Percentiles rank a stretch among this genome's conserved stretches.
These are phyloP conservation scores for Aspergillus sp. DNA, from an alignment of 2,329 filamentous ascomycete genomes.

Conservation along the genomic window DNA sequence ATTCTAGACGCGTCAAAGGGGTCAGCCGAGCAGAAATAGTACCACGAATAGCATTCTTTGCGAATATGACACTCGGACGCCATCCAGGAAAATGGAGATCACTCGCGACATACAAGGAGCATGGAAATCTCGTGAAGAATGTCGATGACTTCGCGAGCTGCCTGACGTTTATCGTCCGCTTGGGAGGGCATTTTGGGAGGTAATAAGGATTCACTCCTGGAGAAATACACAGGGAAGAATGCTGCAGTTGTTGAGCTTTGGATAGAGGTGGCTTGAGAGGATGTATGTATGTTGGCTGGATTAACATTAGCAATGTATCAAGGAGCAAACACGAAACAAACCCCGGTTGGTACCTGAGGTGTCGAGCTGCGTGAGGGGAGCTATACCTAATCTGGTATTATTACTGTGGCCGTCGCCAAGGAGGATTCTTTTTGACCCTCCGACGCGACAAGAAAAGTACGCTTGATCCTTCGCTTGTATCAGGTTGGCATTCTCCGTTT, in stretches of 20 bases:
- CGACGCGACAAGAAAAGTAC: too few relatives aligned
- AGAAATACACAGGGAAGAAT: too few relatives aligned
- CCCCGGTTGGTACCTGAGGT: too few relatives aligned
- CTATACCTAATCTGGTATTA: too few relatives aligned
- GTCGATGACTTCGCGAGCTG: slow-evolving; percentile 50
- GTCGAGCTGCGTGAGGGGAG: too few relatives aligned
- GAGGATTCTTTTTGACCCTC: too few relatives aligned
- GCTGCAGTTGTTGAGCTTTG: background rate
- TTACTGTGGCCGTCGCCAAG: too few relatives aligned
- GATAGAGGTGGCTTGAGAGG: background rate
- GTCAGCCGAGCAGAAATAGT: background rate
- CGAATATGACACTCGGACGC: background rate
- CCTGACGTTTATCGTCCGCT: slow-evolving; percentile 47
- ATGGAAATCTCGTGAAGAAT: slow-evolving; percentile 51
- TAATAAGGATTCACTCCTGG: background rate
- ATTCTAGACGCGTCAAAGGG: slow-evolving; percentile 59
- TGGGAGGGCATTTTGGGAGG: slow-evolving; percentile 36
- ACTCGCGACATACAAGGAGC: slow-evolving; percentile 37
- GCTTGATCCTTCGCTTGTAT: too few relatives aligned
- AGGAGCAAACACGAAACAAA: too few relatives aligned
- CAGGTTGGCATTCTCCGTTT: too few relatives aligned
- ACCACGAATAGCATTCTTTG: background rate
- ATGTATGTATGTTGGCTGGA: too few relatives aligned
- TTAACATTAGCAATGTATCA: too few relatives aligned
- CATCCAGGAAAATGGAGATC: slow-evolving; percentile 4